Conservation (phyloP, 2,329 filamentous ascomycete species). For the Aspergillus sp. region DNA sequence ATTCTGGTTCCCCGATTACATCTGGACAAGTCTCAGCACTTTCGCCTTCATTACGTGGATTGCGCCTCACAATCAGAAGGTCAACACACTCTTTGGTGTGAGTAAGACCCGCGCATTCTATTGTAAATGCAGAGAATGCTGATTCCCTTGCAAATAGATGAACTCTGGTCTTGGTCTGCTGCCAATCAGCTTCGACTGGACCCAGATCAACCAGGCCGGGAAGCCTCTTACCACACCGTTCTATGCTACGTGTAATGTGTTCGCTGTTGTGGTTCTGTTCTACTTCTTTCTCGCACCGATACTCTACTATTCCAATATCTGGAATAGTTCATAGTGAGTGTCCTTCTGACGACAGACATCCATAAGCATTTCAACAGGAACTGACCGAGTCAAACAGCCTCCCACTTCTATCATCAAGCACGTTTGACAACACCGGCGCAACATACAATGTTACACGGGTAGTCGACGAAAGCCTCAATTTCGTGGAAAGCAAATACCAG, state of each 20-base stretch:
- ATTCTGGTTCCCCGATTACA: conserved; percentile 41
- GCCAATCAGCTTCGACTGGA: conserved; percentile 36
- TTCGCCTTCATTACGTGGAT: conserved; percentile 53
- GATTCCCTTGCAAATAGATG: conserved; percentile 13
- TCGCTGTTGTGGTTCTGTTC: conserved; percentile 25
- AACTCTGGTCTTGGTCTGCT: conserved; percentile 32
- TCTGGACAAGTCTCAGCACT: conserved; percentile 51
- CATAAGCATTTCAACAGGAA: too few relatives aligned
- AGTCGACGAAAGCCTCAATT: conserved; percentile 51
- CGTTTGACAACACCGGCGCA: conserved; percentile 60
- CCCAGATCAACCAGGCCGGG: conserved; percentile 32
- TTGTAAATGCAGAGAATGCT: too few relatives aligned
- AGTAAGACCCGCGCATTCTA: too few relatives aligned
- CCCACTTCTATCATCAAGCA: conserved; percentile 49
- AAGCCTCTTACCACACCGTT: conserved; percentile 30
- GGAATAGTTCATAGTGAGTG: too few relatives aligned
- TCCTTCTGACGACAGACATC: too few relatives aligned
- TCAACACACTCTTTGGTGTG: conserved; percentile 47
- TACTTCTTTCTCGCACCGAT: conserved; percentile 28
- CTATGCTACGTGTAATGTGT: conserved; percentile 35
- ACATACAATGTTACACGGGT: conserved; percentile 60
- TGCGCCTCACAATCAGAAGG: conserved; percentile 41
- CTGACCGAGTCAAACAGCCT: too few relatives aligned
- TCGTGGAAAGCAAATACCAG: conserved; percentile 60
- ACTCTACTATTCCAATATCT: background rate